A percentile compares a stretch with the other conserved stretches of the same genome.
These are phyloP conservation scores for Termitomyces heimii DNA, from an alignment of 768 basidiomycete species.

Conservation along the genomic window DNA sequence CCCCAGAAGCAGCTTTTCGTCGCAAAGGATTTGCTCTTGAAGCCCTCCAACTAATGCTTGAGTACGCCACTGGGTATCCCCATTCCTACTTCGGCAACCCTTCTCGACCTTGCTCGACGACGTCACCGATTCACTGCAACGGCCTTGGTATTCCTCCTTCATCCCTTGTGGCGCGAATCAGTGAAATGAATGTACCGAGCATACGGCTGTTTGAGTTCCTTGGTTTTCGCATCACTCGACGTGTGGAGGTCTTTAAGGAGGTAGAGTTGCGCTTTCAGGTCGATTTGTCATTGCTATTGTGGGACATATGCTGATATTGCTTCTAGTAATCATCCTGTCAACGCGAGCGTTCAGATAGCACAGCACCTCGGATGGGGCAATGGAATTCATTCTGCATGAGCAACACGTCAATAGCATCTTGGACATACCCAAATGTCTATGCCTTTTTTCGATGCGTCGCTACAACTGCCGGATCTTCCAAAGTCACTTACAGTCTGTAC, in stretches of 20 bases:
- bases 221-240: constrained; percentile 66
- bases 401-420: not conserved
- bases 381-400: not conserved
- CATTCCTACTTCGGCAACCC: constrained; percentile 15
- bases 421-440: too few relatives aligned
- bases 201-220: constrained; percentile 70
- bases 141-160: constrained; percentile 34
- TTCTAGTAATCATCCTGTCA: not conserved
- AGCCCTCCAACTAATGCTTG: constrained; percentile 60
- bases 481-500: too few relatives aligned
- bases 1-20: constrained; percentile 57
- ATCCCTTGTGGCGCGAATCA: constrained; percentile 65
- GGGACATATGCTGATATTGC: not conserved
- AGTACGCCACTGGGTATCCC: constrained; percentile 54
- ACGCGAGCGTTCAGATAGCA: not conserved
- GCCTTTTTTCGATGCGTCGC: too few relatives aligned
- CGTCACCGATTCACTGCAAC: constrained; percentile 18
- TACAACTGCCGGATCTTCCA: too few relatives aligned
- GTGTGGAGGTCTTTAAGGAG: constrained; percentile 73
- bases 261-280: constrained; percentile 64
- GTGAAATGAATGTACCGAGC: constrained; percentile 61
- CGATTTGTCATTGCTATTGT: not conserved
- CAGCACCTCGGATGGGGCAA: not conserved
- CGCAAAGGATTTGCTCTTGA: constrained; percentile 61
- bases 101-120: not conserved